Evolutionary conservation across 2,329 filamentous ascomycete genomes (phyloP), one percentile per base, ranked within the genome.

Genomic region (Hypoxylon sp.): DNA sequence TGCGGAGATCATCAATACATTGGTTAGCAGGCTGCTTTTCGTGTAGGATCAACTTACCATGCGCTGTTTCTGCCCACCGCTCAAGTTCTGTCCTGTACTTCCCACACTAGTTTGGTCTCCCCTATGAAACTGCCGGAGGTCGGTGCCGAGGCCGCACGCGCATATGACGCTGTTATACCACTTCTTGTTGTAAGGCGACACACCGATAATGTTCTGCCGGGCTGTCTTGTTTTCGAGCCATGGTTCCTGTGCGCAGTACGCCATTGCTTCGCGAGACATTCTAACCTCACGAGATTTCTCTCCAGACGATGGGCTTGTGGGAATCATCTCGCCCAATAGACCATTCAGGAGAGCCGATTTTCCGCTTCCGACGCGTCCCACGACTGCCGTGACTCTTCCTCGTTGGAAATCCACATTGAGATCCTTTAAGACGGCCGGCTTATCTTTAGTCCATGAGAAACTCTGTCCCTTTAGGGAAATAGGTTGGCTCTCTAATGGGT

Each of bases 181-280:
- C 8, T 50, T 53, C 5, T 63, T 60, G 41, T 76, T 69, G 31
- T 63, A 63, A 10, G 48, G 41, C 0, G 64, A 65, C 10, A 53
- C 49, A 0, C 75, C 77, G 0, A 76, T 55, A 4, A 82, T 77
- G 29, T 75, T 77, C 0, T 76, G 60, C 6, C 69, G 68, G n/a
- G 81, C 64, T 0, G 73, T 75, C 1, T 62, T 69, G 53, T 81
- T 80, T 3, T 70, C 70, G 1, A 80, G 69, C 77, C 78, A 82
- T 0, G 78, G 73, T 0, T 67, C 69, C 48, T 82, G 79, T 40
- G 75, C 73, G 50, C 77, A 80, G 61, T 76, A 81, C 0, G 74
- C 77, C 1, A 67, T 40, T 3, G 65, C n/a, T 15, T 35, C 31
- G 31, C n/a, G n/a, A 17, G 2, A 35, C n/a, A n/a, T n/a, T n/a